Evolutionary conservation across 2,329 filamentous ascomycete genomes (phyloP).

Genomic region (Pyrenophora teres): DNA sequence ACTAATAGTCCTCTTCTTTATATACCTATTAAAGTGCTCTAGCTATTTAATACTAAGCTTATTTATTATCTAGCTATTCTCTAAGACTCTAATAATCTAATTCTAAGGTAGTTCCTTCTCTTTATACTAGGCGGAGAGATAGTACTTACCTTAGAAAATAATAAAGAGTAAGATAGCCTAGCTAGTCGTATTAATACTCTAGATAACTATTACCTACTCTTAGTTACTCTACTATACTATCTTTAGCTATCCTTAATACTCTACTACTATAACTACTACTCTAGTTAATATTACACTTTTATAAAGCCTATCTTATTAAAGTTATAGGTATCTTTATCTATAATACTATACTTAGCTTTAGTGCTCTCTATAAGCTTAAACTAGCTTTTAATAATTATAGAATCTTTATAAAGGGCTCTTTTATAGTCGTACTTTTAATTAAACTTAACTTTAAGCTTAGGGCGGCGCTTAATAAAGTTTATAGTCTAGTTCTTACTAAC

Average conservation of each 20-base stretch:
- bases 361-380: conserved; percentile 12
- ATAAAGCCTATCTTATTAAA: conserved; percentile 1
- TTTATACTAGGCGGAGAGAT: conserved; percentile 13
- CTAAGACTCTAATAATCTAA: not conserved
- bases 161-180: not conserved
- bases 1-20: too few relatives aligned
- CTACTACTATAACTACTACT: not conserved
- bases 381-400: too few relatives aligned
- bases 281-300: not conserved
- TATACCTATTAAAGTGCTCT: too few relatives aligned
- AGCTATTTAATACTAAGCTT: too few relatives aligned
- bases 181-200: not conserved
- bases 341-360: conserved; percentile 11
- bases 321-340: conserved; percentile 17
- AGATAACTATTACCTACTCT: not conserved
- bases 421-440: too few relatives aligned
- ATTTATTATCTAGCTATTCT: too few relatives aligned
- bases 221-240: not conserved
- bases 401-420: too few relatives aligned
- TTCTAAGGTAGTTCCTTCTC: too few relatives aligned
- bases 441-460: too few relatives aligned
- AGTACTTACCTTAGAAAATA: not conserved
- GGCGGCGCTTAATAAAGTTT: too few relatives aligned
- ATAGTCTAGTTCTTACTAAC: too few relatives aligned
- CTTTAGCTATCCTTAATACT: not conserved